Evolutionary conservation across 257 asterid species (phyloP).

Genomic region (Solanum chmielewskii): DNA sequence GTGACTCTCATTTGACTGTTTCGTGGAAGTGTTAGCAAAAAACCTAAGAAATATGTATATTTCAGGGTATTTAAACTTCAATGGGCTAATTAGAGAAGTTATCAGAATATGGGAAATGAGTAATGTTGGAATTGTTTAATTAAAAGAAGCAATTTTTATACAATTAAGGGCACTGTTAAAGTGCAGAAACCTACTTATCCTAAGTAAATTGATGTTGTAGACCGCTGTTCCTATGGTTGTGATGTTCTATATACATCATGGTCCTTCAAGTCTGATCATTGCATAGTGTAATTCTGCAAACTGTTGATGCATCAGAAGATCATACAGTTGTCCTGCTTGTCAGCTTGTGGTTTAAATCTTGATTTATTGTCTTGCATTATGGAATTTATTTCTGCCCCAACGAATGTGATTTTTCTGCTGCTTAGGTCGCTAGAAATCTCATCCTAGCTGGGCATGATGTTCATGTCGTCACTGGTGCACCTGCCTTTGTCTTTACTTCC

Average conservation of each 20-base stretch:
- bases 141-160: neutral
- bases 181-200: neutral
- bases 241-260: neutral
- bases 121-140: neutral
- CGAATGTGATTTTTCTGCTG: neutral
- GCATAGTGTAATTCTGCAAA: neutral
- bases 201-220: neutral
- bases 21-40: neutral
- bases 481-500: constrained; percentile 77
- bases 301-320: neutral
- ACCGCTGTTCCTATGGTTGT: neutral
- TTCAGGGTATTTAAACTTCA: neutral
- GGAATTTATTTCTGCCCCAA: neutral
- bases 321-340: neutral
- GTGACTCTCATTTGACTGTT: neutral
- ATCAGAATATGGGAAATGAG: neutral
- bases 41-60: neutral
- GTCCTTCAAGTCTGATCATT: neutral
- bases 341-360: neutral
- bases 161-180: neutral
- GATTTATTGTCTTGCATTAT: neutral
- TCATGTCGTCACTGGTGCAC: constrained; percentile 97
- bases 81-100: neutral
- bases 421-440: constrained; percentile 87
- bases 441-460: constrained; percentile 86